Evolutionary conservation across 2,329 filamentous ascomycete species (phyloP).

Genomic region (Fusarium liriodendri): DNA sequence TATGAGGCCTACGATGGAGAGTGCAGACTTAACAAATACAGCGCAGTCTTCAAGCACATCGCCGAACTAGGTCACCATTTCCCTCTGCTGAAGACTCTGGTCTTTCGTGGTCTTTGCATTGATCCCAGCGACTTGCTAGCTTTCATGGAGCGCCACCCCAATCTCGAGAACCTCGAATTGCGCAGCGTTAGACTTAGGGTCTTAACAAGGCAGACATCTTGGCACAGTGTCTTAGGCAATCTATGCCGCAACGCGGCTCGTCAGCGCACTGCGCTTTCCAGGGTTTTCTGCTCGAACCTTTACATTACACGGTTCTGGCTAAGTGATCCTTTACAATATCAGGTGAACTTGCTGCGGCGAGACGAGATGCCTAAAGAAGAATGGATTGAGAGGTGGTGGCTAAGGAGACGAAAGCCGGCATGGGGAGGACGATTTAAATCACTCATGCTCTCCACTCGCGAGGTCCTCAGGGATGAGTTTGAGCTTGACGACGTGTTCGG

Average conservation of each 20-base stretch:
- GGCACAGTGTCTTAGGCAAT: neutral
- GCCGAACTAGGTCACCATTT: neutral
- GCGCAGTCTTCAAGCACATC: neutral
- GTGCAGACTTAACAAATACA: neutral
- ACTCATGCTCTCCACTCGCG: neutral
- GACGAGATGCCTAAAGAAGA: neutral
- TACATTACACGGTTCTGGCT: neutral
- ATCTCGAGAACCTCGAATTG: neutral
- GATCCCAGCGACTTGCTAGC: neutral
- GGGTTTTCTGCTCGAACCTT: neutral
- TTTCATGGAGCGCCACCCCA: neutral
- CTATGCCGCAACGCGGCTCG: neutral
- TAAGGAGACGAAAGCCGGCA: neutral
- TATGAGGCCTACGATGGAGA: neutral
- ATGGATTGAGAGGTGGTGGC: neutral
- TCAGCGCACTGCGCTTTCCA: neutral
- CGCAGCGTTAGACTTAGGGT: neutral
- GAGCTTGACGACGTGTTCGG: neutral
- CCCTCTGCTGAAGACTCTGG: neutral
- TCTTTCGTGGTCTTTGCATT: neutral
- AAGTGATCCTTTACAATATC: neutral
- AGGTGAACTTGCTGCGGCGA: neutral
- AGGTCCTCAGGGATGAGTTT: neutral
- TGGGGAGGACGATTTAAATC: neutral
- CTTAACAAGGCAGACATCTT: neutral